Base-by-base conservation (phyloP, 2,329 filamentous ascomycete species). In the Phyllosticta ampelicida region DNA sequence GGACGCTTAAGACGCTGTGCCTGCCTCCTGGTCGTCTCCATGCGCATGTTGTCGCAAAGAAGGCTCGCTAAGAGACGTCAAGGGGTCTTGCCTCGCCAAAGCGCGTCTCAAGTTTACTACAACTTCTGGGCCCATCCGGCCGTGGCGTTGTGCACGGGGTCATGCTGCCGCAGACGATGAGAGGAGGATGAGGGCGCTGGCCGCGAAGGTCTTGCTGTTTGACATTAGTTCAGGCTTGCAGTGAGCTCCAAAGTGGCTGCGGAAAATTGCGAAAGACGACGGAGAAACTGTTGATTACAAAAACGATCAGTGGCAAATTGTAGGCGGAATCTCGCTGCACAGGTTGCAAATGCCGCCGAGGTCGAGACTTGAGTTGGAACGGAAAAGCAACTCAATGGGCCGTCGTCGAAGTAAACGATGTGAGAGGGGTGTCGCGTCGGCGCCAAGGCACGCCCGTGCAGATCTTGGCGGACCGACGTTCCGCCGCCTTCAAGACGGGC, bases 91-190 rank as follows among this genome's bases (percentile, higher is more conserved):
- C 36, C 36, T 44, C 20, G 51, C 56, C 52, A 52, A 48, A 16
- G 20, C 28, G 5, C 20, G 57, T 59, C 57, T 59, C 57, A 59
- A 10, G 49, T 59, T 59, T 29, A 59, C 53, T 21, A n/a, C 30
- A 48, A 54, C 52, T 54, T 54, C 48, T 59, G 55, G 30, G 28
- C 6, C 55, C 30, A 23, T n/a, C 20, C n/a, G 21, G 30, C 50
- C 20, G 21, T 19, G 30, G 36, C 55, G 55, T 51, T 26, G 13
- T n/a, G 21, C 55, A 36, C 52, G 30, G 13, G 52, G 51, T 44
- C 55, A 50, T 30, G 55, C 55, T 36, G 28, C 28, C 48, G 48
- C 19, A 9, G 20, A 57, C 53, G 55, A 57, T 50, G 51, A 49
- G 55, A 53, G 30, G 55, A 48, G 55, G 19, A 20, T 51, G 19